These are phyloP conservation scores for Rhizomucor miehei DNA, from an alignment of 371 early-diverging fungal species.

Conservation along the genomic window DNA sequence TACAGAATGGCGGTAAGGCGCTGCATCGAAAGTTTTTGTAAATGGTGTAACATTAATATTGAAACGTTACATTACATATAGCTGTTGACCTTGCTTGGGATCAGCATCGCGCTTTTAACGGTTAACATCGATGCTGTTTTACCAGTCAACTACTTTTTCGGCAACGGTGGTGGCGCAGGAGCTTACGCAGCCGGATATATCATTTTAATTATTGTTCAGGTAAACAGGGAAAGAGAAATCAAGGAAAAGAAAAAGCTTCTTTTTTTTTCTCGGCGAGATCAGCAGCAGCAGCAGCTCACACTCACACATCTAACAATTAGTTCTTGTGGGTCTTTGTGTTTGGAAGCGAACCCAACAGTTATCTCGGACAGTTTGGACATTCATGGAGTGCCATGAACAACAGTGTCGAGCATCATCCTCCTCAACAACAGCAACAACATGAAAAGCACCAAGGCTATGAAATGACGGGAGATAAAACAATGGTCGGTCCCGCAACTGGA, in stretches of 20 bases:
- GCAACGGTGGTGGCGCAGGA: slow-evolving; percentile 14
- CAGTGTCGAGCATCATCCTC: slow-evolving; percentile 15
- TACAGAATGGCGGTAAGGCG: slow-evolving; percentile 40
- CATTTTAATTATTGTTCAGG: slow-evolving; percentile 39
- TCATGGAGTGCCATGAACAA: slow-evolving; percentile 19
- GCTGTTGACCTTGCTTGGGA: slow-evolving; percentile 40
- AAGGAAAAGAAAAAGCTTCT: neutral
- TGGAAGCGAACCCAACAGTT: slow-evolving; percentile 42
- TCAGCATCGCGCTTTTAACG: slow-evolving; percentile 33
- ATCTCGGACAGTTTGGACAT: slow-evolving; percentile 24
- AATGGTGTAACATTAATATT: slow-evolving; percentile 11
- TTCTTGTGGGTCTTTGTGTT: slow-evolving; percentile 47
- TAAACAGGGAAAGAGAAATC: slow-evolving; percentile 6
- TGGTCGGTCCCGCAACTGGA: slow-evolving; percentile 9
- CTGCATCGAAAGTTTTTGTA: neutral
- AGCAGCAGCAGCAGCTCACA: neutral
- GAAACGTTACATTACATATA: slow-evolving; percentile 10
- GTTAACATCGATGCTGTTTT: slow-evolving; percentile 27
- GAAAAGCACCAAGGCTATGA: slow-evolving; percentile 14
- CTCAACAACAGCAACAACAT: slow-evolving; percentile 4
- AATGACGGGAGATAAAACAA: slow-evolving; percentile 29
- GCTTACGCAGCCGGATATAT: slow-evolving; percentile 42
- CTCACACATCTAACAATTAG: slow-evolving; percentile 13
- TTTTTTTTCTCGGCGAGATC: neutral
- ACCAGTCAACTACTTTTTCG: slow-evolving; percentile 2